Evolutionary conservation across 2,329 filamentous ascomycete species (phyloP), one percentile per base, ranked within the genome.

Genomic region (Beauveria varroae): DNA sequence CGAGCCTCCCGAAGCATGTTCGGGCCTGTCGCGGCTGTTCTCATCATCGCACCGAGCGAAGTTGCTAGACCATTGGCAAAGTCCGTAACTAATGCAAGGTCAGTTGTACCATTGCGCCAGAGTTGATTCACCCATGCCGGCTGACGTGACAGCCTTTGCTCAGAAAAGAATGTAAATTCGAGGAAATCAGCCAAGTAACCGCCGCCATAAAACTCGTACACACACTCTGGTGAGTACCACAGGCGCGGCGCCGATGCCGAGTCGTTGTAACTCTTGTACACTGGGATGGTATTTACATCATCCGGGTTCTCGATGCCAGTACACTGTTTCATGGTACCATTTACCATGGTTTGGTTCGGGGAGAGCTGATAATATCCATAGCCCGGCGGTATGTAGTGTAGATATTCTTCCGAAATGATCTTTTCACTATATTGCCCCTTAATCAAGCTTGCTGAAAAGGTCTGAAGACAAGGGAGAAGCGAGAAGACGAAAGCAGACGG

Each of bases 1-100:
- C 57, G 46, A 20, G 26, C 47, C n/a, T 59, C 57, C 14, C 47
- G 46, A 24, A 59, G 57, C 57, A 52, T 52, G 37, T 34, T 40
- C 6, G 57, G 57, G 10, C 47, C 57, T n/a, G 16, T 30, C 7
- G 57, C 47, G 47, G 9, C 47, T 18, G 8, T 26, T 34, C 57
- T 28, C 37, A 59, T 59, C n/a, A 24, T 24, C 10, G 47, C 37
- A 37, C 47, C 26, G 12, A 59, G n/a, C 2, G 57, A 30, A 5
- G 24, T 44, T 10, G 57, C 57, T 5, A 59, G 18, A 8, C 57
- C 57, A 1, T 24, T 9, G 1, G 47, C 57, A 30, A 59, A 59
- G 1, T 26, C 18, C 1, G 34, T 5, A 2, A 59, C 37, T 18
- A 52, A 12, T 6, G 16, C 47, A 6, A 34, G 22, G 22, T 52